These are phyloP conservation scores for Penicillium sp. DNA, from an alignment of 2,329 filamentous ascomycete genomes.

Conservation along the genomic window DNA sequence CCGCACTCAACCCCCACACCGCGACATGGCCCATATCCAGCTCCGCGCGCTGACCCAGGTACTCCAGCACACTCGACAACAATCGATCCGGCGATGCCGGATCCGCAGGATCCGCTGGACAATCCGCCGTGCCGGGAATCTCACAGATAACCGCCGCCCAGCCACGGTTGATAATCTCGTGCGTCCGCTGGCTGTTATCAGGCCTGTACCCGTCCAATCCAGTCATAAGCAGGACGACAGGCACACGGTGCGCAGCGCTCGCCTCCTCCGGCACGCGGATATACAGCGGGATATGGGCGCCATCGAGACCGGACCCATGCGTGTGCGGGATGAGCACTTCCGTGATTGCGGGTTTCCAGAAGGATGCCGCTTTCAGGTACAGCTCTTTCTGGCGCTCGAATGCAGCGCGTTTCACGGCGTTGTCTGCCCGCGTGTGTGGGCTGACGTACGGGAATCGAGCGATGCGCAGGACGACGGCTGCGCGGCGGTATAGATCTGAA, in stretches of 20 bases:
- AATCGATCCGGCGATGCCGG: conserved; percentile 55
- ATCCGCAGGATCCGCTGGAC: conserved; percentile 58
- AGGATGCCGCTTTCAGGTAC: conserved; percentile 53
- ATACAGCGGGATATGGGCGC: conserved; percentile 57
- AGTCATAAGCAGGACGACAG: conserved; percentile 52
- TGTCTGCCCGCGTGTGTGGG: conserved; percentile 17
- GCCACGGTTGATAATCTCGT: conserved; percentile 58
- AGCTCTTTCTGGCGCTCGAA: conserved; percentile 61
- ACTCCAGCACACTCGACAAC: conserved; percentile 57
- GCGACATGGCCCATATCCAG: conserved; percentile 55
- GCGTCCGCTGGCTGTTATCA: conserved; percentile 47
- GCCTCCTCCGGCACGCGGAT: conserved; percentile 54
- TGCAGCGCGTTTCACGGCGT: conserved; percentile 52
- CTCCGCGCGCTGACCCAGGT: conserved; percentile 48
- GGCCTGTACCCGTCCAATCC: conserved; percentile 56
- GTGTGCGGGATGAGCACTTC: conserved; percentile 59
- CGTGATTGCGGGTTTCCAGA: conserved; percentile 54
- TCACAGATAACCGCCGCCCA: conserved; percentile 60
- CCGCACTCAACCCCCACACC: conserved; percentile 60
- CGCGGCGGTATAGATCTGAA: conserved; percentile 60
- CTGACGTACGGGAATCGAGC: conserved; percentile 57
- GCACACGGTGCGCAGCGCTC: conserved; percentile 41
- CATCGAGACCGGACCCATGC: conserved; percentile 48
- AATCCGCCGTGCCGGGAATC: conserved; percentile 63
- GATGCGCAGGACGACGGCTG: conserved; percentile 67